phyloP scores from a whole-genome alignment of 805 yeast species.

The Kazachstania kunashirensis region DNA sequence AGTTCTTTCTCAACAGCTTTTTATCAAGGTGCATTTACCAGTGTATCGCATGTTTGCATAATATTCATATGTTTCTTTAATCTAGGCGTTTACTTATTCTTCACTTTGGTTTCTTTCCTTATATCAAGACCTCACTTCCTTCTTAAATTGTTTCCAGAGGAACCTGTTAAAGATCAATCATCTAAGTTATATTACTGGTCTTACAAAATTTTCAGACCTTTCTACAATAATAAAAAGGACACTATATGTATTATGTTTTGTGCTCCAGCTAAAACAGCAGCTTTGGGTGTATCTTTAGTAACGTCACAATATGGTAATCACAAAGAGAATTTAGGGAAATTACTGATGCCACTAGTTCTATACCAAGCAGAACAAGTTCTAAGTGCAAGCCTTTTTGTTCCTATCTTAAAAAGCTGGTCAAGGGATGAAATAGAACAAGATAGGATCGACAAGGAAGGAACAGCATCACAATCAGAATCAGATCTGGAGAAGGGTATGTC shows the following conservation, averaged over 20 bases:
- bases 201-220: constrained; percentile 41
- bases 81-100: constrained; percentile 66
- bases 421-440: constrained; percentile 18
- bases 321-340: constrained; percentile 52
- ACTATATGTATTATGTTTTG: constrained; percentile 75
- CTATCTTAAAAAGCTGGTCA: constrained; percentile 60
- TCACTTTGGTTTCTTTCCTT: constrained; percentile 53
- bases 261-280: constrained; percentile 92
- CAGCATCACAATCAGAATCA: neutral
- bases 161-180: constrained; percentile 38
- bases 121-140: constrained; percentile 54
- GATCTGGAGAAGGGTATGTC: neutral
- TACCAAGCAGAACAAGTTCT: constrained; percentile 84
- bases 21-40: constrained; percentile 66
- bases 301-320: constrained; percentile 67
- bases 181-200: constrained; percentile 37
- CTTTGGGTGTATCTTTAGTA: constrained; percentile 77
- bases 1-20: constrained; percentile 81
- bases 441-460: constrained; percentile 6
- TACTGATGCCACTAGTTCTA: constrained; percentile 73
- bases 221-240: constrained; percentile 60
- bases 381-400: constrained; percentile 64
- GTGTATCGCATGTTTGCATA: constrained; percentile 57
- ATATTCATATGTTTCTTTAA: constrained; percentile 77
- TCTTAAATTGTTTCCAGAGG: constrained; percentile 33